These are phyloP conservation scores for Curvularia lunata DNA, from an alignment of 2,329 filamentous ascomycete genomes.

Conservation along the genomic window DNA sequence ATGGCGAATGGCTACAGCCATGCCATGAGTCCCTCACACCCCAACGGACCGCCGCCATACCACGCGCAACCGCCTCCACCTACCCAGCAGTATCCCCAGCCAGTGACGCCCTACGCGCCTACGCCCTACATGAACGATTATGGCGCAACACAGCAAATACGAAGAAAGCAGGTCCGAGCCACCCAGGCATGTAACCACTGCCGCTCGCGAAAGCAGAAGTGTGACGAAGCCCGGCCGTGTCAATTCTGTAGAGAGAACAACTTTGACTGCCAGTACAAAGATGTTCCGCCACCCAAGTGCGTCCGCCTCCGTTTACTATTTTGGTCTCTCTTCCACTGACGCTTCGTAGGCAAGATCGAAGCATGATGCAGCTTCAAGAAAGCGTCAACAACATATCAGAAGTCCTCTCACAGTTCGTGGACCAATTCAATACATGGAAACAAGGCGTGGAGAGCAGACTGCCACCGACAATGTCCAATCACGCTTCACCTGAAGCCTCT, in stretches of 20 bases:
- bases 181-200: slow-evolving; percentile 70
- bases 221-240: slow-evolving; percentile 50
- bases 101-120: slow-evolving; percentile 32
- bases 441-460: slow-evolving; percentile 42
- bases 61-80: slow-evolving; percentile 39
- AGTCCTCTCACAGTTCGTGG: slow-evolving; percentile 38
- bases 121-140: slow-evolving; percentile 42
- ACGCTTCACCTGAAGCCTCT: slow-evolving; percentile 40
- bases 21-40: slow-evolving; percentile 39
- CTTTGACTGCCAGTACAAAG: slow-evolving; percentile 84
- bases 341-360: slow-evolving; percentile 53
- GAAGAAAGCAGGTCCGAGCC: slow-evolving; percentile 48
- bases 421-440: slow-evolving; percentile 44
- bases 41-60: slow-evolving; percentile 41
- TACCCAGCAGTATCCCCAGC: slow-evolving; percentile 41
- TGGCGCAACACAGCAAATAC: slow-evolving; percentile 31
- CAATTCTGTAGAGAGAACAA: slow-evolving; percentile 82
- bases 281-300: slow-evolving; percentile 90
- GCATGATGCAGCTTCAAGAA: slow-evolving; percentile 57
- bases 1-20: slow-evolving; percentile 43
- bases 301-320: slow-evolving; percentile 35
- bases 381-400: slow-evolving; percentile 51
- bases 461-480: slow-evolving; percentile 27
- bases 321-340: slow-evolving; percentile 24
- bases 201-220: slow-evolving; percentile 51